A percentile compares a stretch with the other conserved stretches of the same genome.
phyloP scores from a whole-genome alignment of 208 protist genomes.

The Trypanosoma platydactyli region DNA sequence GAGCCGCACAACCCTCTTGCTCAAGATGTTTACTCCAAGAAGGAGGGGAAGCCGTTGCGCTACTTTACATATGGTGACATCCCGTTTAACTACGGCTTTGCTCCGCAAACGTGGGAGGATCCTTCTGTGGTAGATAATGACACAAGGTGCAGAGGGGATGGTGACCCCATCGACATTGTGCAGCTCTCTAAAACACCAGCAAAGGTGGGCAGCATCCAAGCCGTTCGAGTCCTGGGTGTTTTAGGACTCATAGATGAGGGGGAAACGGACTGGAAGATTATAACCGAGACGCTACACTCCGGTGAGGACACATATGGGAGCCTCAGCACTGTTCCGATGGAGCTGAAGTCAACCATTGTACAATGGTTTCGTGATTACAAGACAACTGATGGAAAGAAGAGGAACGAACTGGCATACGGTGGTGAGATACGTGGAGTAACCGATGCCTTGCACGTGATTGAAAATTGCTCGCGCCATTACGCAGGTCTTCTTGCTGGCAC shows the following conservation, averaged over 20 bases:
- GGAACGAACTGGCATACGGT: slow-evolving; percentile 85
- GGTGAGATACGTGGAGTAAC: slow-evolving; percentile 58
- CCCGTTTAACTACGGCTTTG: slow-evolving; percentile 95
- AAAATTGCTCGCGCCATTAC: slow-evolving; percentile 66
- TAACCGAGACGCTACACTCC: slow-evolving; percentile 43
- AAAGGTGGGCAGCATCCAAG: slow-evolving; percentile 39
- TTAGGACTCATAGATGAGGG: slow-evolving; percentile 90
- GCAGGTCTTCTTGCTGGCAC: slow-evolving; percentile 39
- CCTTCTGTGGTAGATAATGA: slow-evolving; percentile 39
- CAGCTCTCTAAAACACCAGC: slow-evolving; percentile 51
- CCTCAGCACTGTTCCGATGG: slow-evolving; percentile 55
- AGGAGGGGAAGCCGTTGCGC: slow-evolving; percentile 61
- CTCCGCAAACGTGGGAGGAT: slow-evolving; percentile 95
- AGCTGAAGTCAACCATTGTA: slow-evolving; percentile 48
- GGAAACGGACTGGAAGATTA: slow-evolving; percentile 94
- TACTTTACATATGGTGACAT: slow-evolving; percentile 86
- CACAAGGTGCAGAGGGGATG: slow-evolving; percentile 78
- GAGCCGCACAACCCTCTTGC: slow-evolving; percentile 91
- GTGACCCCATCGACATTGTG: slow-evolving; percentile 91
- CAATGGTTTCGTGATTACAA: slow-evolving; percentile 94
- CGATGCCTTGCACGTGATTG: slow-evolving; percentile 61
- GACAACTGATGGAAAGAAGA: slow-evolving; percentile 88
- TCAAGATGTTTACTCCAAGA: slow-evolving; percentile 81
- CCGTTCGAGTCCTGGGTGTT: slow-evolving; percentile 85
- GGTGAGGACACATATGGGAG: slow-evolving; percentile 37